Conservation (phyloP, 2,329 filamentous ascomycete genomes). For the Stachybotrys echinatus region DNA sequence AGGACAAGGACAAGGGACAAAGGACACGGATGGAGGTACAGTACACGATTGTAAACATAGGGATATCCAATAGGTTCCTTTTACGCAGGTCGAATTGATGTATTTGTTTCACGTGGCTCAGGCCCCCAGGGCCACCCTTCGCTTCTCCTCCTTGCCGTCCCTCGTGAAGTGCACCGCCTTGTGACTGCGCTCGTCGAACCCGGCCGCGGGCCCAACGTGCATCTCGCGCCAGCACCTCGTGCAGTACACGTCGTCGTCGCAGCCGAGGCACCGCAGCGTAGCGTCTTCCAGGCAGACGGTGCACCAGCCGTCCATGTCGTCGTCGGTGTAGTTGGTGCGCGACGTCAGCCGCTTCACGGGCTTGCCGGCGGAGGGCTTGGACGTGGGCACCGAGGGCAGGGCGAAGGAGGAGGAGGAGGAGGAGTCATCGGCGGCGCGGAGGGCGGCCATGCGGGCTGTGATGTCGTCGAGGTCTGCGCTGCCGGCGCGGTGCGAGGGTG, state of each 20-base stretch:
- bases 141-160: constrained; percentile 25
- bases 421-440: constrained; percentile 32
- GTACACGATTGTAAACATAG: background rate
- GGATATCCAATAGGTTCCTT: background rate
- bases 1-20: too few species aligned
- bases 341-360: constrained; percentile 31
- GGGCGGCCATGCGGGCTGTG: constrained; percentile 45
- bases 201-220: constrained; percentile 64
- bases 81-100: background rate
- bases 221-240: constrained; percentile 75
- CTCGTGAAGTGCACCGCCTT: constrained; percentile 55
- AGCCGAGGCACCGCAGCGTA: constrained; percentile 66
- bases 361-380: constrained; percentile 35
- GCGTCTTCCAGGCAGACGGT: constrained; percentile 78
- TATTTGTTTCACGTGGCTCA: constrained; percentile 7
- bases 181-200: constrained; percentile 66
- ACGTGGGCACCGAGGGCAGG: constrained; percentile 45
- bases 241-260: constrained; percentile 70
- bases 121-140: constrained; percentile 30
- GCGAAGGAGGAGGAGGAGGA: constrained; percentile 31
- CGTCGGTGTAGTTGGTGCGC: constrained; percentile 52
- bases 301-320: constrained; percentile 71
- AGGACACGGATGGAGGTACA: background rate
- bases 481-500: constrained; percentile 12
- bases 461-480: constrained; percentile 36